These are phyloP conservation scores for Talaromyces sp. DNA, from an alignment of 2,329 filamentous ascomycete species.

Conservation along the genomic window DNA sequence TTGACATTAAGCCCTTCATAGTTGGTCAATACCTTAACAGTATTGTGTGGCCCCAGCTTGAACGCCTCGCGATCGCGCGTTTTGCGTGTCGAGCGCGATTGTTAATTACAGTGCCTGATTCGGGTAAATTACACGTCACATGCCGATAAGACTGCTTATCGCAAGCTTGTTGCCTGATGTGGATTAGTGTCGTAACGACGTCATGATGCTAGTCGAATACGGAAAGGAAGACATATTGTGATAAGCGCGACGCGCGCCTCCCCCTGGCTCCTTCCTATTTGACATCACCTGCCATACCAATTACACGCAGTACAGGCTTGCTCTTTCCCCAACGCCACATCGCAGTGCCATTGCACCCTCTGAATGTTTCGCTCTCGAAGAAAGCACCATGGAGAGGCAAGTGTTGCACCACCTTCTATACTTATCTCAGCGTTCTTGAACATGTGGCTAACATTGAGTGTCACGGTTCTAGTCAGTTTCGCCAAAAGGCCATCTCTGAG, in stretches of 20 bases:
- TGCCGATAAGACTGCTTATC: neutral
- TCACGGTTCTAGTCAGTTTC: neutral
- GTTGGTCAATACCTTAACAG: neutral
- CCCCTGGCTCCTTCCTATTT: neutral
- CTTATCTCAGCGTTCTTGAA: neutral
- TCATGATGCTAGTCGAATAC: neutral
- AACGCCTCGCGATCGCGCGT: constrained; percentile 15
- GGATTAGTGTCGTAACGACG: neutral
- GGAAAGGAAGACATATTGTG: neutral
- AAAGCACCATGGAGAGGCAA: neutral
- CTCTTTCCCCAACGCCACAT: neutral
- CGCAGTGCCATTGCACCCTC: neutral
- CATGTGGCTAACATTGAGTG: neutral
- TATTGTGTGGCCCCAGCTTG: constrained; percentile 6
- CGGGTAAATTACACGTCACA: constrained; percentile 15
- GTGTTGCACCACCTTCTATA: neutral
- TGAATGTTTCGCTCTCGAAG: neutral
- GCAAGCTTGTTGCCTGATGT: neutral
- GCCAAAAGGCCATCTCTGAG: neutral
- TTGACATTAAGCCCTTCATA: neutral
- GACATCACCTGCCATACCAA: neutral
- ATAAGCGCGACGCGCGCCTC: too few species aligned
- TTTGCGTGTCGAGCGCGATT: constrained; percentile 16
- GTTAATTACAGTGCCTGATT: constrained; percentile 17
- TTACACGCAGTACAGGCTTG: neutral